Evolutionary conservation across 2,329 filamentous ascomycete genomes (phyloP).

Genomic region (Claviceps capensis): DNA sequence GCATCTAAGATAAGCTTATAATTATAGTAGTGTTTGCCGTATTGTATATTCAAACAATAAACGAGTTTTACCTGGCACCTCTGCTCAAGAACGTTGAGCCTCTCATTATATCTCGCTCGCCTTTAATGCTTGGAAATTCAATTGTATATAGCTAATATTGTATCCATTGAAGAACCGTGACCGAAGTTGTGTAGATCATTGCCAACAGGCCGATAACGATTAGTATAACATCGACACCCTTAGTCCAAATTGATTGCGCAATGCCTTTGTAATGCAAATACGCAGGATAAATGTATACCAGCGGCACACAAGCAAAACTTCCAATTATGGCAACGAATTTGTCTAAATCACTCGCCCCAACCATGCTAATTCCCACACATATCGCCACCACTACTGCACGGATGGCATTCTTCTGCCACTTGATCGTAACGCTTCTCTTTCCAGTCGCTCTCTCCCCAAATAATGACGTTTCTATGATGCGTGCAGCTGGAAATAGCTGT

Average conservation of each 20-base stretch:
- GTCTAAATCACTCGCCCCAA: slow-evolving; percentile 56
- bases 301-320: slow-evolving; percentile 57
- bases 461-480: slow-evolving; percentile 54
- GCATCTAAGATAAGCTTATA: too few relatives aligned
- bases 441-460: slow-evolving; percentile 53
- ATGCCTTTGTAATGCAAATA: slow-evolving; percentile 56
- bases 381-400: slow-evolving; percentile 41
- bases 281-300: slow-evolving; percentile 67
- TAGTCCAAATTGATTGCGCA: slow-evolving; percentile 41
- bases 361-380: slow-evolving; percentile 46
- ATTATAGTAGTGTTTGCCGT: too few relatives aligned
- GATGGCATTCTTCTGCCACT: slow-evolving; percentile 66
- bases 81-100: too few relatives aligned
- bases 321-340: slow-evolving; percentile 64
- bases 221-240: slow-evolving; percentile 45
- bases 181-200: slow-evolving; percentile 57
- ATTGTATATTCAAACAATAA: too few relatives aligned
- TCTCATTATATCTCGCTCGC: too few relatives aligned
- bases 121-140: too few relatives aligned
- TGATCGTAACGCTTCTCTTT: slow-evolving; percentile 48
- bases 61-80: too few relatives aligned
- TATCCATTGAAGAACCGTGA: slow-evolving; percentile 35
- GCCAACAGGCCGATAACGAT: slow-evolving; percentile 49
- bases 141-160: background rate
- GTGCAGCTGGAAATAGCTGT: slow-evolving; percentile 59